phyloP scores from a whole-genome alignment of 2,329 filamentous ascomycete genomes.

The Didymella sp. region DNA sequence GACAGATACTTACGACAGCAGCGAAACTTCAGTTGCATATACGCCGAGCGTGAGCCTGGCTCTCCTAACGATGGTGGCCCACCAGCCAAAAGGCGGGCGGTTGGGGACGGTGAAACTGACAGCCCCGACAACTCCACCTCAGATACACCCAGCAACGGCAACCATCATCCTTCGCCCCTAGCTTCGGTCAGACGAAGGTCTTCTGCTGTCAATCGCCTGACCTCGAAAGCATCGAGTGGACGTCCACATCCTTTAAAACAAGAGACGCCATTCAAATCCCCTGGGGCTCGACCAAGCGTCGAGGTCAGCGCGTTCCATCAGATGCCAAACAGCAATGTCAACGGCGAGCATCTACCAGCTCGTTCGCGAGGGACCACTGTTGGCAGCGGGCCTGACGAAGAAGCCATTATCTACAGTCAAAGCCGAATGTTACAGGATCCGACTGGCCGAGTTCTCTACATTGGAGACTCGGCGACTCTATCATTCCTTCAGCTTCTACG shows the following conservation, averaged over 20 bases:
- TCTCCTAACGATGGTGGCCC: conserved; percentile 49
- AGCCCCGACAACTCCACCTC: conserved; percentile 29
- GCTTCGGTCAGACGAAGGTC: conserved; percentile 25
- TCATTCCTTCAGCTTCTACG: conserved; percentile 68
- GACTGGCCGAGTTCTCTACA: conserved; percentile 64
- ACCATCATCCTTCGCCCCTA: conserved; percentile 29
- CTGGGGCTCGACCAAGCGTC: conserved; percentile 31
- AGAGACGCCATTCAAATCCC: conserved; percentile 30
- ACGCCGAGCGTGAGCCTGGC: conserved; percentile 46
- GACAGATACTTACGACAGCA: conserved; percentile 31
- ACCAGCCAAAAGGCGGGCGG: conserved; percentile 42
- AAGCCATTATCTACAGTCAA: conserved; percentile 62
- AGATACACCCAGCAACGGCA: conserved; percentile 36
- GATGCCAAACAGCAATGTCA: conserved; percentile 27
- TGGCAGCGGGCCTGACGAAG: conserved; percentile 60
- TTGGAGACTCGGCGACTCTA: conserved; percentile 68
- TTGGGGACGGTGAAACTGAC: conserved; percentile 32
- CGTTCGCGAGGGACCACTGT: conserved; percentile 43
- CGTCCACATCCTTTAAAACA: conserved; percentile 23
- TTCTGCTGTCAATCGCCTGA: conserved; percentile 23
- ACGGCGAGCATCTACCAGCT: conserved; percentile 32
- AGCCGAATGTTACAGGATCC: conserved; percentile 67
- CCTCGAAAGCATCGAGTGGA: conserved; percentile 13
- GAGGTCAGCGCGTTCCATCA: conserved; percentile 39
- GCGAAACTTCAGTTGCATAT: conserved; percentile 52